Evolutionary conservation across 495 filamentous ascomycete genomes (phyloP), one percentile per base, ranked within the genome.

Genomic region (Penicillium alfredii): DNA sequence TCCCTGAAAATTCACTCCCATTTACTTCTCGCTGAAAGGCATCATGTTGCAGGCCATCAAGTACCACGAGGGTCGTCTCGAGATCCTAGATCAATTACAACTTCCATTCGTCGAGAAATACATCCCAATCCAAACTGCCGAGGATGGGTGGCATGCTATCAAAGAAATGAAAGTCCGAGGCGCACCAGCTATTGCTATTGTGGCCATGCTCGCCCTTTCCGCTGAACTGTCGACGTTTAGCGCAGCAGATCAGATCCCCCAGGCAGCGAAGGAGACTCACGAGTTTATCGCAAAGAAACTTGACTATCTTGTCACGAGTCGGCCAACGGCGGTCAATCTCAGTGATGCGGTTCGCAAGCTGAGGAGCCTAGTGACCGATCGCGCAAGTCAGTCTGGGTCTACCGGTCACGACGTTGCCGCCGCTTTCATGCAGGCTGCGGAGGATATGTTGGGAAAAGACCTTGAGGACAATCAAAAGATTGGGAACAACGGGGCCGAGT

Each of bases 151-250:
- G 73, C 75, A 88, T 58, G 86, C 87, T 32, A 98, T 98, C 57
- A 84, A 84, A 55, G 74, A 84, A 12, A 98, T 98, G 92, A 78
- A 87, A 39, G 90, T 95, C 14, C 76, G 88, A 60, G 87, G 92
- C 18, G 92, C 92, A 8, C 92, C 92, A 12, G 92, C 93, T 25
- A 98, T 98, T 52, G 92, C 93, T 21, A 96, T 98, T 35, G 92
- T 98, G 10, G 92, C 93, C 15, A 87, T 86, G 5, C 76, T 98
- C 22, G 80, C 82, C 4, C 76, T 94, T 20, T 87, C 85, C 4
- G 82, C 92, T 8, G 66, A 71, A 29, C 45, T 68, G 13, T 40
- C 54, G 14, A 33, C 30, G 10, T 44, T 64, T 8, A 24, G 51
- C 8, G 33, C 34, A n/a, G 29, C 36, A 10, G 40, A 46, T 6